Percentiles rank a stretch among this genome's conserved stretches.
Evolutionary conservation across 805 yeast species (phyloP).

Genomic region (Saccharomycopsis capsularis): DNA sequence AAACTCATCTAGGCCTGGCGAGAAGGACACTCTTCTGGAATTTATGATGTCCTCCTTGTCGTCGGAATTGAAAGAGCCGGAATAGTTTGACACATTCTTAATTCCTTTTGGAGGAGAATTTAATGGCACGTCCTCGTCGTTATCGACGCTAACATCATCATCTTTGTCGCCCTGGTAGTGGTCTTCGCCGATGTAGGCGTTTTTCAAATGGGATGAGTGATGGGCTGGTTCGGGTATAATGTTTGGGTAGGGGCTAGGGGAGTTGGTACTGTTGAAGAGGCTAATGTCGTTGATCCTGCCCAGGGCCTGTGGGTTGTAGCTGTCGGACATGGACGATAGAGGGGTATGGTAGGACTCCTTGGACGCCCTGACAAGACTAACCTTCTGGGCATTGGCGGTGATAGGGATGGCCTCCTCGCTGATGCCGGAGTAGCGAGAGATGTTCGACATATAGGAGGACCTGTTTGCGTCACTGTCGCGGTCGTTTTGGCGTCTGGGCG

Average conservation of each 20-base stretch:
- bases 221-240: background rate
- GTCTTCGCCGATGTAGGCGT: no score
- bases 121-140: conserved; percentile 1
- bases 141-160: background rate
- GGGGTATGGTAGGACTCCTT: conserved; percentile 14
- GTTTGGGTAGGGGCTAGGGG: no score
- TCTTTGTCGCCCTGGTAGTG: no score
- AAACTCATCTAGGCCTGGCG: no score
- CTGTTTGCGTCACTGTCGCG: background rate
- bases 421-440: conserved; percentile 12
- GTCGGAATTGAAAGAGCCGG: conserved; percentile 13
- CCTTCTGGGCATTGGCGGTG: conserved; percentile 1
- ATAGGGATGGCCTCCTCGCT: conserved; percentile 18
- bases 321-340: conserved; percentile 1
- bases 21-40: background rate
- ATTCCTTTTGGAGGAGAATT: conserved; percentile 20
- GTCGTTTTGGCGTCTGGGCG: background rate
- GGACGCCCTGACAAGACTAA: background rate
- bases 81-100: conserved; percentile 19
- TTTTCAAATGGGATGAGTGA: background rate
- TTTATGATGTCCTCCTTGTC: conserved; percentile 8
- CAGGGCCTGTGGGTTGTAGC: no score
- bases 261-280: no score
- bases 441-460: conserved; percentile 11
- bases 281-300: no score